Percentiles rank a stretch among this genome's conserved stretches.
These are phyloP conservation scores for Dictyostelium intermedium DNA, from an alignment of 78 protist genomes.

Conservation along the genomic window DNA sequence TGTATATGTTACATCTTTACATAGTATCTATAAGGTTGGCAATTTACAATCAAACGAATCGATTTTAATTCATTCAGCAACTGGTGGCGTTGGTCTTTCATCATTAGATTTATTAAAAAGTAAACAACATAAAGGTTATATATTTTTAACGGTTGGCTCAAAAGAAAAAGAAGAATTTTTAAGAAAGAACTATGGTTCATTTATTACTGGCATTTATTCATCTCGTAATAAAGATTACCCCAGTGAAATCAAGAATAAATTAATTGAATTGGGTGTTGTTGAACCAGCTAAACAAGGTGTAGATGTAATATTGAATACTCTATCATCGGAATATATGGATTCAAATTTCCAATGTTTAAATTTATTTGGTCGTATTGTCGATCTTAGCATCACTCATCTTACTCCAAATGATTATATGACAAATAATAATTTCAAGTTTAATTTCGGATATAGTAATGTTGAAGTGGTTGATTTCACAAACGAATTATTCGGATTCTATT, in stretches of 20 bases:
- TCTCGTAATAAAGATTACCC: background rate
- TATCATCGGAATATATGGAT: background rate
- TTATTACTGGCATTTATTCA: slow-evolving; percentile 4
- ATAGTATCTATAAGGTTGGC: background rate
- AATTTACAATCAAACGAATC: background rate
- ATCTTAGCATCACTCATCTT: background rate
- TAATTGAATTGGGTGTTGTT: background rate
- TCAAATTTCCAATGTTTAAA: slow-evolving; percentile 8
- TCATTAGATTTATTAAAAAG: slow-evolving; percentile 83
- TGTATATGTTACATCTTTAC: background rate
- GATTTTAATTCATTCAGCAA: slow-evolving; percentile 14
- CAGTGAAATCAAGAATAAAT: background rate
- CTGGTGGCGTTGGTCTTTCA: slow-evolving; percentile 27
- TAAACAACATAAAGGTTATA: background rate
- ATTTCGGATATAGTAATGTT: background rate
- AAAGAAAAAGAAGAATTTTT: background rate
- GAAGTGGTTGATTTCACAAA: background rate
- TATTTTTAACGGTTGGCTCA: slow-evolving; percentile 30
- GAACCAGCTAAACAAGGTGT: slow-evolving; percentile 30
- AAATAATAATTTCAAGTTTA: background rate
- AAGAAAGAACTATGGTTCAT: background rate
- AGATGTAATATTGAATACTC: slow-evolving; percentile 6
- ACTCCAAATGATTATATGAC: background rate
- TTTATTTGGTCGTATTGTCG: slow-evolving; percentile 28
- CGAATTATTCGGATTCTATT: background rate